Percentiles rank a stretch among this genome's conserved stretches.
Evolutionary conservation across 1,284 basidiomycete genomes (phyloP).

Genomic region (Trichosporon faecale): DNA sequence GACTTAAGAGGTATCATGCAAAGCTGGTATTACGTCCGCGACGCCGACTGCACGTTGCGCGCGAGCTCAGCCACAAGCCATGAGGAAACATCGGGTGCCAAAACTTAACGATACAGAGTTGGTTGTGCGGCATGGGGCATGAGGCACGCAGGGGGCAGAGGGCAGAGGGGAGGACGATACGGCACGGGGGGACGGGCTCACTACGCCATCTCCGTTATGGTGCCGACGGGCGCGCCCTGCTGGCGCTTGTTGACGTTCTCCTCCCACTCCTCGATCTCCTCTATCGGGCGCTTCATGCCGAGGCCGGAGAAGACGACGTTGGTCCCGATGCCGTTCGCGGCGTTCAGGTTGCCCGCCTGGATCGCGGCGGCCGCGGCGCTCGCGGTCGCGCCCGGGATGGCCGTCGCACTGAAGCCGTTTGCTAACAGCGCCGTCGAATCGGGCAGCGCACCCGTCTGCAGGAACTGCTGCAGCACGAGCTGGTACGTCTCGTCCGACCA

Average conservation of each 20-base stretch:
- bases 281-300: slow-evolving; percentile 38
- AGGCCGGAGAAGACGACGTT: slow-evolving; percentile 38
- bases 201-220: slow-evolving; percentile 19
- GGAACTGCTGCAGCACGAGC: slow-evolving; percentile 42
- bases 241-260: slow-evolving; percentile 20
- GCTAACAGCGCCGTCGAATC: slow-evolving; percentile 24
- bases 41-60: background rate
- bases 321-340: slow-evolving; percentile 33
- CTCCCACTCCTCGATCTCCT: slow-evolving; percentile 35
- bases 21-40: background rate
- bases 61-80: no score
- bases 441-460: slow-evolving; percentile 34
- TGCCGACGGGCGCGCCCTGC: slow-evolving; percentile 12
- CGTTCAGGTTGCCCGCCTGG: slow-evolving; percentile 7
- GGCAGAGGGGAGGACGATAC: background rate
- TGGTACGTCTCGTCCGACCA: slow-evolving; percentile 49
- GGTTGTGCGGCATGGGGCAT: background rate
- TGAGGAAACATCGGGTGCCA: background rate
- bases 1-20: background rate
- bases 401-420: slow-evolving; percentile 5
- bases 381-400: background rate
- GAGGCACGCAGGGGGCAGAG: no score
- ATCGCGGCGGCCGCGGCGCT: slow-evolving; percentile 13
- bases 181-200: background rate
- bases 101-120: slow-evolving; percentile 3